These are phyloP conservation scores for Picea engelmannii DNA, from an alignment of 83 land plant genomes.

Conservation along the genomic window DNA sequence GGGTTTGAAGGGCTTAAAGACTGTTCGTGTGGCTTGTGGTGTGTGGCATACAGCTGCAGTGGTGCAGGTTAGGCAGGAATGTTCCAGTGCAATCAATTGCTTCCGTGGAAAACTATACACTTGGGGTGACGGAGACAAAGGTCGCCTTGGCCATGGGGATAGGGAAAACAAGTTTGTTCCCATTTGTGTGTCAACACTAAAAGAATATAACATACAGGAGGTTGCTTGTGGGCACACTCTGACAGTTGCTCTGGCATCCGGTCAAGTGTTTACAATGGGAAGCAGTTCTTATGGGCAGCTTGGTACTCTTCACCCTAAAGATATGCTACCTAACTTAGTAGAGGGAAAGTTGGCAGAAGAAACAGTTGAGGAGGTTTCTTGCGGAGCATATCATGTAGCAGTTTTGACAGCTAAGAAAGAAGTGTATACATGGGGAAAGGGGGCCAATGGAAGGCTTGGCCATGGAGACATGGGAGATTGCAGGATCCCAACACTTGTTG, in stretches of 20 bases:
- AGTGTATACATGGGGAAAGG: slow-evolving; percentile 81
- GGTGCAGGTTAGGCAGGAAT: slow-evolving; percentile 62
- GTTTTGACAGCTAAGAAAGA: slow-evolving; percentile 75
- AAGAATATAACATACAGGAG: slow-evolving; percentile 80
- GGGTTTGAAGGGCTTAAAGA: slow-evolving; percentile 59
- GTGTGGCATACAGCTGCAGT: slow-evolving; percentile 96
- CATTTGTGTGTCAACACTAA: slow-evolving; percentile 71
- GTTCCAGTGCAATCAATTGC: slow-evolving; percentile 28
- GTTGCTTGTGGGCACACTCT: slow-evolving; percentile 80
- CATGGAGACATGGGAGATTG: slow-evolving; percentile 72
- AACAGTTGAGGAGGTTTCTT: slow-evolving; percentile 72
- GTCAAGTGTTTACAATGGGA: slow-evolving; percentile 84
- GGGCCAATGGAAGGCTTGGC: slow-evolving; percentile 73
- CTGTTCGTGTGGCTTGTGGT: slow-evolving; percentile 85
- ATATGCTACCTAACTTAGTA: slow-evolving; percentile 62
- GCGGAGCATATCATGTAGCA: slow-evolving; percentile 75
- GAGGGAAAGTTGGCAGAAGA: slow-evolving; percentile 66
- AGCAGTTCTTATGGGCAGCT: slow-evolving; percentile 67
- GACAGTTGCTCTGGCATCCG: slow-evolving; percentile 73
- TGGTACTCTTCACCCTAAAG: slow-evolving; percentile 64
- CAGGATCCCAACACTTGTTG: slow-evolving; percentile 60
- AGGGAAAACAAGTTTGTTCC: slow-evolving; percentile 51
- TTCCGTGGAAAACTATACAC: slow-evolving; percentile 75
- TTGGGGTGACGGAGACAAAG: slow-evolving; percentile 95
- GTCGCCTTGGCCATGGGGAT: slow-evolving; percentile 82